Percentiles rank a stretch among this genome's conserved stretches.
Evolutionary conservation across 768 basidiomycete genomes (phyloP).

Genomic region (Agrocybe pediades): DNA sequence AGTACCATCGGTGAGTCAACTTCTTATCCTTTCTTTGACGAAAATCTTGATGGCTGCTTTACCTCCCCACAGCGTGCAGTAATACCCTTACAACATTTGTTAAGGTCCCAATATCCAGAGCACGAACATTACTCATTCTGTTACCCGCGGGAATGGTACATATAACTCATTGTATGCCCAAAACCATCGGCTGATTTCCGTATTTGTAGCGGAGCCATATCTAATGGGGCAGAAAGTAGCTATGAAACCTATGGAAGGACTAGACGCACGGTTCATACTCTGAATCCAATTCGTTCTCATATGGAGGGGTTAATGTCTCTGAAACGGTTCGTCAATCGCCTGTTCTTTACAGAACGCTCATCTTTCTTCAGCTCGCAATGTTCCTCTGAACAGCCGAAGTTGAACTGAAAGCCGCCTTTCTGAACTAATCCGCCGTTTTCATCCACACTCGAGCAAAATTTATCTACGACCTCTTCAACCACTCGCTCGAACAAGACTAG

Average conservation of each 20-base stretch:
- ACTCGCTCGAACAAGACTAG: constrained; percentile 27
- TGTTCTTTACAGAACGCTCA: background rate
- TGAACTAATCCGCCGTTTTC: constrained; percentile 33
- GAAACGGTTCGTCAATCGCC: constrained; percentile 25
- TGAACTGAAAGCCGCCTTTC: constrained; percentile 31
- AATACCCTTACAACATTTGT: background rate
- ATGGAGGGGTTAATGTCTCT: constrained; percentile 37
- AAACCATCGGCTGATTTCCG: too few relatives aligned
- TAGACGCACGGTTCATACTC: constrained; percentile 29
- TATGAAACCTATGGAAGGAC: constrained; percentile 22
- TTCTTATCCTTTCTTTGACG: background rate
- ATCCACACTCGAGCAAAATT: constrained; percentile 37
- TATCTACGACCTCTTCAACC: constrained; percentile 40
- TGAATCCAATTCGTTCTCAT: constrained; percentile 38
- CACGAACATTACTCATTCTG: background rate
- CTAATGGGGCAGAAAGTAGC: constrained; percentile 31
- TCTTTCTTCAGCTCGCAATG: constrained; percentile 28
- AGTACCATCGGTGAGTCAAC: constrained; percentile 31
- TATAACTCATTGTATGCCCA: too few relatives aligned
- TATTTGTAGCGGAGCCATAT: background rate
- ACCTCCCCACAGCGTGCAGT: background rate
- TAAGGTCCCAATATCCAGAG: background rate
- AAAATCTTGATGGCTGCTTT: too few relatives aligned
- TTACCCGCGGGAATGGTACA: too few relatives aligned
- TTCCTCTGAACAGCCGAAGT: constrained; percentile 36